Evolutionary conservation across 1,284 basidiomycete genomes (phyloP), one percentile per base, ranked within the genome.

Genomic region (Xanthoconium separans): DNA sequence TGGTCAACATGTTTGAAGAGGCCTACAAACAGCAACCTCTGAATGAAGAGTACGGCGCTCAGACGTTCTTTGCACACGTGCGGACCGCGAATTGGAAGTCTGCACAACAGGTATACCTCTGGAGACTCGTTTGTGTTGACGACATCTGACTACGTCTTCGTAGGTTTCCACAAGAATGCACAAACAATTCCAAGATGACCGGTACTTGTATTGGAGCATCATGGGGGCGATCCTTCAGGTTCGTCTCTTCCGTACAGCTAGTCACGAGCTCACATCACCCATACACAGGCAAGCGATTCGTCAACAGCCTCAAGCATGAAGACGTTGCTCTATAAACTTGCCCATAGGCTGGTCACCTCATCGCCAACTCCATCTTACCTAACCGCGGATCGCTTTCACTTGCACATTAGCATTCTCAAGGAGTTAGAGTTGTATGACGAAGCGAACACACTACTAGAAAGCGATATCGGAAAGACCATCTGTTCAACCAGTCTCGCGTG

Each of bases 131-230:
- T n/a, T 27, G 27, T 48, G 50, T 37, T 18, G 6, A 44, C 58
- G 31, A 53, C 54, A 27, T 44, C 16, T 44, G 55, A 33, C 5
- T 57, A 31, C 42, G 29, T 40, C 44, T 39, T 33, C 44, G 34
- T 51, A 89, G 86, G 77, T 86, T 57, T 83, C 88, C n/a, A 85
- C 85, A 9, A 84, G 82, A 64, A 83, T 92, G 82, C 78, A 85
- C 73, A 90, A 87, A 62, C 82, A 85, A 58, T 91, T 91, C 65
- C 81, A 85, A 54, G 83, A 88, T 29, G 87, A 91, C 51, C 79
- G 85, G 44, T 93, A 90, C 69, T 72, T 92, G 41, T 94, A 89
- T 70, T 95, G 91, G 91, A 87, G 81, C 58, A 81, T 91, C 29
- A 85, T 91, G 62, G 82, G 87, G 57, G 83, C 89, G 11, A 77